Conservation (phyloP, 345 rosid species). For the Rhodamnia rubescens region DNA sequence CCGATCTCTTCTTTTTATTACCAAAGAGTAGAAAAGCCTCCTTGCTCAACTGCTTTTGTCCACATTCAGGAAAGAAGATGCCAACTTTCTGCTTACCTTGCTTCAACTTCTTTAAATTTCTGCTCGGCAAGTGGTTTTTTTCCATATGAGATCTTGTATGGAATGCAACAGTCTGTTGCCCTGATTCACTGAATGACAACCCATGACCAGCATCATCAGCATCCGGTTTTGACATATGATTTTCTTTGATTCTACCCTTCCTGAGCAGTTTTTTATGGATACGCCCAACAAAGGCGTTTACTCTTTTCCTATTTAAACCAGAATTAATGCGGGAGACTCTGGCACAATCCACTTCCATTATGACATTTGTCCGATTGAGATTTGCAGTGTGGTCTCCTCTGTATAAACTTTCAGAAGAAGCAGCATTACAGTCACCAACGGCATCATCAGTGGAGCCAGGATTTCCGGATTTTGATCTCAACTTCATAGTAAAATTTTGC, state of each 20-base stretch:
- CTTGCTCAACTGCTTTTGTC: not conserved
- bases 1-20: constrained; percentile 2
- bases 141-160: not conserved
- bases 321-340: not conserved
- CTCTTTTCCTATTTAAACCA: not conserved
- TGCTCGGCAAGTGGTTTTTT: not conserved
- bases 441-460: not conserved
- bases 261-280: not conserved
- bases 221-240: not conserved
- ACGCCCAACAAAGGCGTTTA: not conserved
- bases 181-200: not conserved
- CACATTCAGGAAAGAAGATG: not conserved
- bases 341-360: not conserved
- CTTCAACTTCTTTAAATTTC: constrained; percentile 1
- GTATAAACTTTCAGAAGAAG: not conserved
- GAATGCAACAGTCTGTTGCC: not conserved
- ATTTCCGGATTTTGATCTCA: not conserved
- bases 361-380: not conserved
- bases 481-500: not conserved
- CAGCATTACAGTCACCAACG: not conserved
- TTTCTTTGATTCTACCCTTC: not conserved
- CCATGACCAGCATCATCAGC: not conserved
- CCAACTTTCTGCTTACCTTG: not conserved
- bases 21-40: not conserved
- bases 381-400: not conserved